Conservation (phyloP, 1,284 basidiomycete genomes). For the Tilletiopsis washingtonensis region DNA sequence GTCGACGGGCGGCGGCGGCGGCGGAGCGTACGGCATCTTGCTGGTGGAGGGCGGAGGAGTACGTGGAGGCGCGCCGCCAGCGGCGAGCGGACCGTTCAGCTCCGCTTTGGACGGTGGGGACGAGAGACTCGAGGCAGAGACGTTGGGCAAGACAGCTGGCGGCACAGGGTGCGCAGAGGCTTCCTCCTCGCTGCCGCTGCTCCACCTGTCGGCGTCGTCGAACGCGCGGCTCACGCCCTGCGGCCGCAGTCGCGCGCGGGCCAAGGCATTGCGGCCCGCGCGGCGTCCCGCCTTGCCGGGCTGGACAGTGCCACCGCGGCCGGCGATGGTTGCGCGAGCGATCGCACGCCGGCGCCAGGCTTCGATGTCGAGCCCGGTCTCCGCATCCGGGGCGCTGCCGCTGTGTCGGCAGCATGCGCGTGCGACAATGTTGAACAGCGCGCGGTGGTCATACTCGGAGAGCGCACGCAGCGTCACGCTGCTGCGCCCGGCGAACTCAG, state of each 20-base stretch:
- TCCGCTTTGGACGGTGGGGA: no score
- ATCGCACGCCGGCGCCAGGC: constrained; percentile 23
- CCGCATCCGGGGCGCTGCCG: not conserved
- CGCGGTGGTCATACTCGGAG: constrained; percentile 19
- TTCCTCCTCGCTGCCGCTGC: constrained; percentile 24
- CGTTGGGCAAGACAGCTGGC: no score
- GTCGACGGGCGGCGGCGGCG: no score
- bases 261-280: constrained; percentile 19
- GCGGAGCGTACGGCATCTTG: no score
- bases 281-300: constrained; percentile 14
- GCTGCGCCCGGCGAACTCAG: not conserved
- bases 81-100: no score
- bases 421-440: constrained; percentile 14
- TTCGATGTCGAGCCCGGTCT: constrained; percentile 5
- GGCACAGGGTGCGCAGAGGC: not conserved
- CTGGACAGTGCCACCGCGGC: constrained; percentile 26
- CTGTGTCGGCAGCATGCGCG: constrained; percentile 14
- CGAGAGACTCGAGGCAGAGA: no score
- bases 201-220: constrained; percentile 36
- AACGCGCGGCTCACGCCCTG: constrained; percentile 19
- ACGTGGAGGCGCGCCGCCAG: no score
- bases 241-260: constrained; percentile 19
- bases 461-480: constrained; percentile 20
- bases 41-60: no score
- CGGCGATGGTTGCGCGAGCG: constrained; percentile 21